These are phyloP conservation scores for Geum urbanum DNA, from an alignment of 306 rosid genomes.

Conservation along the genomic window DNA sequence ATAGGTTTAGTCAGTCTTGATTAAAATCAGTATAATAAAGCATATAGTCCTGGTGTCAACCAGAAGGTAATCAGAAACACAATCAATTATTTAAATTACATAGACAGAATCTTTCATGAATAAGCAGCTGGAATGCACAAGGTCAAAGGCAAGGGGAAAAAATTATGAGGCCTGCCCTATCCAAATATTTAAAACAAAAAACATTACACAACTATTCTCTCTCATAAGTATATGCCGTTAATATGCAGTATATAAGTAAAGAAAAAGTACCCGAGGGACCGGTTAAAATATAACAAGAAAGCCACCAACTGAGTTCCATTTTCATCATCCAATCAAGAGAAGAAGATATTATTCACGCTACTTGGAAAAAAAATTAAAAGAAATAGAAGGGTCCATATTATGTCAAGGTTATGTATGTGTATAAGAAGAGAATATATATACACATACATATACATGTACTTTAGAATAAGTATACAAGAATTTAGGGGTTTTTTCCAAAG, in stretches of 20 bases:
- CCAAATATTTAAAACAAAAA: neutral
- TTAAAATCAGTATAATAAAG: slow-evolving; percentile 5
- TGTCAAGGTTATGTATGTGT: slow-evolving; percentile 18
- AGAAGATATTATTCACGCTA: slow-evolving; percentile 23
- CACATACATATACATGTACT: neutral
- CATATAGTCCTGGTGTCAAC: slow-evolving; percentile 2
- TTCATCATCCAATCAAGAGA: neutral
- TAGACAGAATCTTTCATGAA: neutral
- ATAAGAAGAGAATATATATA: slow-evolving; percentile 13
- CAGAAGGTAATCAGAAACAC: neutral
- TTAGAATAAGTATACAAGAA: neutral
- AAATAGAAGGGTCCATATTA: slow-evolving; percentile 16
- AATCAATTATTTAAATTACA: slow-evolving; percentile 2
- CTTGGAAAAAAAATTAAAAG: slow-evolving; percentile 27
- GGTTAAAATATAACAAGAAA: neutral
- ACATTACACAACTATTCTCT: neutral
- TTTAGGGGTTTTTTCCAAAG: slow-evolving; percentile 9
- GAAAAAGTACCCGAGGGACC: neutral
- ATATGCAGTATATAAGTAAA: neutral
- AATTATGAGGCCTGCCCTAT: neutral
- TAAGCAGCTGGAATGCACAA: neutral
- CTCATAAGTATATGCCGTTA: neutral
- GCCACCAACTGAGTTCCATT: neutral
- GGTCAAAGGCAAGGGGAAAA: neutral
- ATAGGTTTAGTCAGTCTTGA: slow-evolving; percentile 31